Conservation (phyloP, 108 stramenopile genomes). For the Conticribra guillardii region DNA sequence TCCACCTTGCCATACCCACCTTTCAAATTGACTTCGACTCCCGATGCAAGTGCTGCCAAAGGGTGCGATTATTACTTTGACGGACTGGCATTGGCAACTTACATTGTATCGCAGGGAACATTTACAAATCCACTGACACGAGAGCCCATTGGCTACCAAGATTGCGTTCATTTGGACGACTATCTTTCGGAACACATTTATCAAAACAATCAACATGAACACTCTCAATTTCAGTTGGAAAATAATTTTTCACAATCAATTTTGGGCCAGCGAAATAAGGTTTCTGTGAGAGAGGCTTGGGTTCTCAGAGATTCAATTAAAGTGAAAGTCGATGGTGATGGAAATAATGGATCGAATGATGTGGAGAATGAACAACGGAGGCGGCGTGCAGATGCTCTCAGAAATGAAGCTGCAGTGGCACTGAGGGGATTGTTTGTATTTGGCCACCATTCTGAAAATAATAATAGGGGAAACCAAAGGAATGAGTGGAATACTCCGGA, state of each 20-base stretch:
- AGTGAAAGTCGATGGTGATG: conserved; percentile 21
- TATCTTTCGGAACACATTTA: conserved; percentile 55
- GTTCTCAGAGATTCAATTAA: conserved; percentile 49
- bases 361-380: background rate
- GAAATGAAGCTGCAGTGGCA: conserved; percentile 56
- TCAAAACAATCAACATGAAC: background rate
- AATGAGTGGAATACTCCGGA: background rate
- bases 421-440: conserved; percentile 65
- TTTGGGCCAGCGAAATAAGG: background rate
- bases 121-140: conserved; percentile 76
- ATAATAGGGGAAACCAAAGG: background rate
- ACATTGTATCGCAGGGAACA: conserved; percentile 64
- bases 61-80: conserved; percentile 61
- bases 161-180: conserved; percentile 66
- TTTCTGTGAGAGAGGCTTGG: conserved; percentile 60
- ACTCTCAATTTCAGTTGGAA: too few relatives aligned
- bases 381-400: conserved; percentile 41
- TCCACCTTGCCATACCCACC: conserved; percentile 66
- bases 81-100: conserved; percentile 72
- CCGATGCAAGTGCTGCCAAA: background rate
- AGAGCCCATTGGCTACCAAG: conserved; percentile 47
- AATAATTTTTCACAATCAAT: conserved; percentile 1
- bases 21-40: conserved; percentile 40
- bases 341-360: background rate
- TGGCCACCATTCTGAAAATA: conserved; percentile 39